These are phyloP conservation scores for Basidiobolus meristosporus DNA, from an alignment of 371 early-diverging fungal species.

Conservation along the genomic window DNA sequence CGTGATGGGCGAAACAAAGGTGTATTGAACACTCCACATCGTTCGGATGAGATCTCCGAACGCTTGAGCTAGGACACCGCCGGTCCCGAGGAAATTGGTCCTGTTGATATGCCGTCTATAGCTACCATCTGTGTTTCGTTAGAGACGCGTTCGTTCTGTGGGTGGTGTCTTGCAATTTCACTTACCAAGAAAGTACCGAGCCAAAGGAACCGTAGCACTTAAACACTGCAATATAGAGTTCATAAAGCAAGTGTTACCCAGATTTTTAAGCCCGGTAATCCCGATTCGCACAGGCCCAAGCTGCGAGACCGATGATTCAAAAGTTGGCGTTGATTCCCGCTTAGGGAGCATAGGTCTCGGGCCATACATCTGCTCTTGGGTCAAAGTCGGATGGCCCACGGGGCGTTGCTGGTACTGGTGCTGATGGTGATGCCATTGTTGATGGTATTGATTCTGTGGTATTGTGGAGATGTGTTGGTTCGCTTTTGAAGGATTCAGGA, in stretches of 20 bases:
- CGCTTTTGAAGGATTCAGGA: too few relatives aligned
- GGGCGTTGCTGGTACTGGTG: background rate
- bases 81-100: conserved; percentile 62
- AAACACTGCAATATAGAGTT: conserved; percentile 92
- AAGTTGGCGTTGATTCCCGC: background rate
- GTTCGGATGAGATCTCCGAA: conserved; percentile 39
- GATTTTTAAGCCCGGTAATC: conserved; percentile 67
- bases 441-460: background rate
- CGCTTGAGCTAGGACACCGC: conserved; percentile 52
- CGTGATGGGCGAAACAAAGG: conserved; percentile 27
- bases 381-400: too few relatives aligned
- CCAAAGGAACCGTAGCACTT: conserved; percentile 63
- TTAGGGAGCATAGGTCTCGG: too few relatives aligned
- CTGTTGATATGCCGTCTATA: conserved; percentile 52
- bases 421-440: background rate
- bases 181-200: conserved; percentile 44
- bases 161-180: too few relatives aligned
- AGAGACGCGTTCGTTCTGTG: too few relatives aligned
- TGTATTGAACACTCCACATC: conserved; percentile 43
- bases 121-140: conserved; percentile 20
- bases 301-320: conserved; percentile 18
- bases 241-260: conserved; percentile 98
- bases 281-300: conserved; percentile 27
- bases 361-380: too few relatives aligned
- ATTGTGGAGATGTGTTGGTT: too few relatives aligned